Conservation (phyloP, 441 rosid species). For the Lepidium campestre region DNA sequence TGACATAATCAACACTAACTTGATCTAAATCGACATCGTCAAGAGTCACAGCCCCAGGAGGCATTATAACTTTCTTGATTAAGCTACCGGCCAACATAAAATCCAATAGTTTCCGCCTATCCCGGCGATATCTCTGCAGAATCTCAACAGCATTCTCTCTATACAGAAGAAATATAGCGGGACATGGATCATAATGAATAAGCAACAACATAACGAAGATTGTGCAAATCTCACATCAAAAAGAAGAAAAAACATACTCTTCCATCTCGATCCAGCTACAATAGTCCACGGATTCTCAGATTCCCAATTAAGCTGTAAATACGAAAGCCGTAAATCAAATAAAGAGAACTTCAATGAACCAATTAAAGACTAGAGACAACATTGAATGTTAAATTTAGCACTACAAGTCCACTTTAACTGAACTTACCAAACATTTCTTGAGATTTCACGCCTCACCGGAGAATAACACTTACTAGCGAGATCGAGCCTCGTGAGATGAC, state of each 20-base stretch:
- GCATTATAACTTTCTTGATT: conserved; percentile 92
- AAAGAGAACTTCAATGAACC: neutral
- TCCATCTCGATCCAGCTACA: conserved; percentile 27
- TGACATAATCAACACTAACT: conserved; percentile 95
- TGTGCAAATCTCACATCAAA: neutral
- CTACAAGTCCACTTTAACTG: neutral
- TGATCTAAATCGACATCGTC: conserved; percentile 98
- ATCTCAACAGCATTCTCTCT: conserved; percentile 78
- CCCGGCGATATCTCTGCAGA: conserved; percentile 83
- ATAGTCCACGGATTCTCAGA: conserved; percentile 12
- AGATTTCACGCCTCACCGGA: neutral
- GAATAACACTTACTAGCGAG: conserved; percentile 4
- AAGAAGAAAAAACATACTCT: conserved; percentile 13
- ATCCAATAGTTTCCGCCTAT: conserved; percentile 74
- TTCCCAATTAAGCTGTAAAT: conserved; percentile 4
- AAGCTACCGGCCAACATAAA: conserved; percentile 80
- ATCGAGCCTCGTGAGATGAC: conserved; percentile 12
- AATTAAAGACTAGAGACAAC: neutral
- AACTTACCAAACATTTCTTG: conserved; percentile 3
- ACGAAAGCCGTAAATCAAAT: neutral
- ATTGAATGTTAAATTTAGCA: neutral
- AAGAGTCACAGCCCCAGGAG: conserved; percentile 94
- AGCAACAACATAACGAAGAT: neutral
- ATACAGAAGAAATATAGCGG: neutral
- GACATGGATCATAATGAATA: neutral